Base-by-base conservation (phyloP, 176 grass and related monocot species). In the Ampelocalamus luodianensis region DNA sequence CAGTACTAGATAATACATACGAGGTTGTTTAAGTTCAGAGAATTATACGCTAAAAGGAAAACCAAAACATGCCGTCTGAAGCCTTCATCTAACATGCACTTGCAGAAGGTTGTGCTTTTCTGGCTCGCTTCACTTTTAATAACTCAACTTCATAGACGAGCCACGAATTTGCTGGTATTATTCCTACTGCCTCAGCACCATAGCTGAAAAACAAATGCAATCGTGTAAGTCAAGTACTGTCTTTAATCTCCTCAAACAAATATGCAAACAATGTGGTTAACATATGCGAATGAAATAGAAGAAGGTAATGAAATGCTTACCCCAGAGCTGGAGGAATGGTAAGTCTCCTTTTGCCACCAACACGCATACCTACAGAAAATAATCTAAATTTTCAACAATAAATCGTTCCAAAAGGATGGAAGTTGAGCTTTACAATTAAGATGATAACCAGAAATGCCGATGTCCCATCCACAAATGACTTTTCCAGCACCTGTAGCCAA, bases 321-420 rank as follows among this genome's bases (percentile, higher is more conserved):
- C 17, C 74, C 0, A 67, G 6, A 78, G 7, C 0, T 5, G 74
- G 53, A 8, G 74, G 83, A 60, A 79, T 79, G 8, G 7, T 45
- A 11, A 85, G 23, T 24, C 0, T 78, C 65, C 65, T 85, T 78
- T 24, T 46, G 5, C 42, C 83, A 58, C 83, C 83, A 2, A 85
- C 74, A 61, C 12, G 51, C 74, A 78, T 85, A 23, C 74, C 65
- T 85, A 36, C 10, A 34, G 5, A 22, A 45, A 18, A 23, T 15
- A 34, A 78, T 7, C 15, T 44, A 32, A 56, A 16, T 49, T 79
- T 13, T 7, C 2, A 46, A 70, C 55, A 20, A 36, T 5, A 55
- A 54, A 55, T 54, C 27, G 22, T 56, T 58, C 2, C 45, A 13
- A 46, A 3, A 46, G 45, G 45, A 46, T 46, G 11, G 45, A 9